phyloP scores from a whole-genome alignment of 306 rosid genomes.

The Luffa aegyptiaca region DNA sequence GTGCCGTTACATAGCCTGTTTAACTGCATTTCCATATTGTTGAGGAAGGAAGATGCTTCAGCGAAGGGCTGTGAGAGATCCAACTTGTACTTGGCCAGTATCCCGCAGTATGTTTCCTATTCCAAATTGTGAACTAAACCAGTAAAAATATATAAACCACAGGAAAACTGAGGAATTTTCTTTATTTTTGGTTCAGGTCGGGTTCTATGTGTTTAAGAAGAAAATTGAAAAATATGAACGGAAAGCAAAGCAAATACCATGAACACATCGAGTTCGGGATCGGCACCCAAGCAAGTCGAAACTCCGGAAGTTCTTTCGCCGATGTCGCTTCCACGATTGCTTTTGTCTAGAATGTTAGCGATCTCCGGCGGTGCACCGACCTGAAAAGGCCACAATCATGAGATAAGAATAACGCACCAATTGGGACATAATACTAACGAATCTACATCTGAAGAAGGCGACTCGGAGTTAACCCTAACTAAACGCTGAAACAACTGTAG shows the following conservation, averaged over 20 bases:
- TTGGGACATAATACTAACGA: neutral
- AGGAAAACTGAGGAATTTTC: neutral
- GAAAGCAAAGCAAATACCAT: slow-evolving; percentile 37
- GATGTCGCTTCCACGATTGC: slow-evolving; percentile 20
- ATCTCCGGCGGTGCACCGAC: slow-evolving; percentile 65
- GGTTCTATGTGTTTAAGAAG: neutral
- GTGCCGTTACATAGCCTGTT: slow-evolving; percentile 28
- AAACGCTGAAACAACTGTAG: neutral
- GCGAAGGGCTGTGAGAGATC: slow-evolving; percentile 49
- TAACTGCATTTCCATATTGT: slow-evolving; percentile 55
- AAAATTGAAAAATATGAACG: neutral
- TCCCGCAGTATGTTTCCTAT: slow-evolving; percentile 47
- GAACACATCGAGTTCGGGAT: slow-evolving; percentile 75
- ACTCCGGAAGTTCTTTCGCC: slow-evolving; percentile 13
- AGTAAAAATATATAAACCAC: neutral
- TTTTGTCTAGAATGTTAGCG: slow-evolving; percentile 34
- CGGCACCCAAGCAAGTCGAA: slow-evolving; percentile 29
- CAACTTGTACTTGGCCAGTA: slow-evolving; percentile 45
- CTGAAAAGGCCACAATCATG: slow-evolving; percentile 21
- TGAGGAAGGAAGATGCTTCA: slow-evolving; percentile 59
- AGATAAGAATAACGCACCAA: neutral
- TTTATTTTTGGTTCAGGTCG: neutral
- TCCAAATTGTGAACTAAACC: neutral
- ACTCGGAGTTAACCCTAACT: neutral
- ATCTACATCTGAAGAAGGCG: neutral